phyloP scores from a whole-genome alignment of 2,329 filamentous ascomycete species.

The Pyricularia sp. region DNA sequence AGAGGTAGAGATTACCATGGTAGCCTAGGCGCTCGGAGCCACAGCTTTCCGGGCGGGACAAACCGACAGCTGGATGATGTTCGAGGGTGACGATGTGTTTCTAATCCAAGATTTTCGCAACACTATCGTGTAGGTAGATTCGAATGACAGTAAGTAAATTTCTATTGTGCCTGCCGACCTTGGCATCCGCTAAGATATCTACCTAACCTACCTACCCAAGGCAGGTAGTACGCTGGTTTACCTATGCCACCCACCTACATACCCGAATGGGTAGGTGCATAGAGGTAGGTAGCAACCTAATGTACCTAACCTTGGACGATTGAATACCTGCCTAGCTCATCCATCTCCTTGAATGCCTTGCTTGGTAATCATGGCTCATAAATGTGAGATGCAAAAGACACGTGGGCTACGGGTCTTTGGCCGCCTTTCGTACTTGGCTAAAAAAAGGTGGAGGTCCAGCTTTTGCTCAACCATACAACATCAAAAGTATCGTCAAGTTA shows the following conservation, averaged over 20 bases:
- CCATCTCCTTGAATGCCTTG: too few relatives aligned
- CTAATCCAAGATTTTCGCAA: neutral
- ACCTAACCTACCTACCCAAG: too few relatives aligned
- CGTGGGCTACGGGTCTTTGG: neutral
- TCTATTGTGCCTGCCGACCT: too few relatives aligned
- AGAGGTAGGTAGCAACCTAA: too few relatives aligned
- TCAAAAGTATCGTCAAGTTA: neutral
- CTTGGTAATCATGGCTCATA: neutral
- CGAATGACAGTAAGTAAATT: neutral
- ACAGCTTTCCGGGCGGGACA: neutral
- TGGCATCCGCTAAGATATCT: too few relatives aligned
- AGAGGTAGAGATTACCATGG: neutral
- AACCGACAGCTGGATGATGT: neutral
- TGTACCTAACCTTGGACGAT: too few relatives aligned
- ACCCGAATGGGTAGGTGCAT: too few relatives aligned
- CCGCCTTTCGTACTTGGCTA: neutral
- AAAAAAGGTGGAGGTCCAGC: neutral
- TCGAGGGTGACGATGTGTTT: neutral
- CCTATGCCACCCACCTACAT: too few relatives aligned
- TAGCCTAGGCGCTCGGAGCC: neutral
- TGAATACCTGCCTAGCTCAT: too few relatives aligned
- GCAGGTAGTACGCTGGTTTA: too few relatives aligned
- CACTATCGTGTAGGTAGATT: neutral
- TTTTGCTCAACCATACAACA: neutral
- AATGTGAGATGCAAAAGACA: neutral